A percentile compares a stretch with the other conserved stretches of the same genome.
Evolutionary conservation across 305 asterid species (phyloP).

Genomic region (Striga hermonthica): DNA sequence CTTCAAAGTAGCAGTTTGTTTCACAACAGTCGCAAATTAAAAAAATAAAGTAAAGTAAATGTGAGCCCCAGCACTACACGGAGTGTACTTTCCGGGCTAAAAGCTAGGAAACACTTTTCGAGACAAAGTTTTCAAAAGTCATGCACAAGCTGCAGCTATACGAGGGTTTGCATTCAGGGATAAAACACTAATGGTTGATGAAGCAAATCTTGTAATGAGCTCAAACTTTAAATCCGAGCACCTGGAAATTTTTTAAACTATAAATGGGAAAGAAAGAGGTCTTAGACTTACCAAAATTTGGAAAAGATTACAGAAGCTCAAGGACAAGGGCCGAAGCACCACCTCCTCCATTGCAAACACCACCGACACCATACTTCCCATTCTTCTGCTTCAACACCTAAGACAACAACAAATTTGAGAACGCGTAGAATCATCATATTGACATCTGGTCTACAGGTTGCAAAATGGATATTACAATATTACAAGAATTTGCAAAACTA

Average conservation of each 20-base stretch:
- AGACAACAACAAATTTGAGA: constrained; percentile 13
- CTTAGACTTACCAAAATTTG: neutral
- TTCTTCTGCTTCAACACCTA: constrained; percentile 85
- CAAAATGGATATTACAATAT: neutral
- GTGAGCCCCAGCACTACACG: too few relatives aligned
- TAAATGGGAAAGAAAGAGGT: too few relatives aligned
- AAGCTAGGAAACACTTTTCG: too few relatives aligned
- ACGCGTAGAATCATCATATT: neutral
- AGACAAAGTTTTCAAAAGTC: too few relatives aligned
- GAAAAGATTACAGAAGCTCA: constrained; percentile 57
- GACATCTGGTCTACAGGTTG: too few relatives aligned
- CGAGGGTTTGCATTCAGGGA: constrained; percentile 21
- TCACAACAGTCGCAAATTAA: neutral
- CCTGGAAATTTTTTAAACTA: too few relatives aligned
- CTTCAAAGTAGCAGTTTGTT: too few relatives aligned
- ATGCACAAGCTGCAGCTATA: constrained; percentile 25
- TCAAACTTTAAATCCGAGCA: too few relatives aligned
- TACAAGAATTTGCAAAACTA: neutral
- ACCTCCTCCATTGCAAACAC: constrained; percentile 98
- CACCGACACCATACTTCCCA: constrained; percentile 78
- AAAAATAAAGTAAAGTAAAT: neutral
- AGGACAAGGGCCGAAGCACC: constrained; percentile 96
- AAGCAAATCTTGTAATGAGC: too few relatives aligned
- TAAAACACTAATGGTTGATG: too few relatives aligned
- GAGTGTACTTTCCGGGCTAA: too few relatives aligned